Evolutionary conservation across 306 rosid species (phyloP).

Genomic region (Biancaea sappan): DNA sequence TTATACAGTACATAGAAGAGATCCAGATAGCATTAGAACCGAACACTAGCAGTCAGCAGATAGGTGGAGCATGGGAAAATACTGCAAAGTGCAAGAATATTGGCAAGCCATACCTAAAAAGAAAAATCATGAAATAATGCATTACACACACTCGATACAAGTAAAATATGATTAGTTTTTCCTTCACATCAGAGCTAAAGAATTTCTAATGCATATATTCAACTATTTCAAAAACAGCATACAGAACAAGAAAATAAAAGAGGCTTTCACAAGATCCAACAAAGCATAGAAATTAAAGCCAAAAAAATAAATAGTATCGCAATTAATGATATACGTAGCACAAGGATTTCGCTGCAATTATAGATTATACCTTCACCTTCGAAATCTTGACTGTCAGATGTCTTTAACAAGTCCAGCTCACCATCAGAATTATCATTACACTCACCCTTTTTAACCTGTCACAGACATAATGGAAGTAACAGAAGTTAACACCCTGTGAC

Average conservation of each 20-base stretch:
- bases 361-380: constrained; percentile 55
- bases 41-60: neutral
- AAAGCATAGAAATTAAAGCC: neutral
- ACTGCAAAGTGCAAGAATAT: neutral
- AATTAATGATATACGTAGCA: constrained; percentile 12
- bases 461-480: constrained; percentile 31
- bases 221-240: neutral
- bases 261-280: neutral
- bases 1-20: neutral
- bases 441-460: constrained; percentile 73
- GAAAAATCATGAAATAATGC: neutral
- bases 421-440: constrained; percentile 38
- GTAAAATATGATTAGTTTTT: too few species aligned
- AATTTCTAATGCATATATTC: neutral
- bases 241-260: neutral
- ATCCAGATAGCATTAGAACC: neutral
- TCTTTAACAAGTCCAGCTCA: constrained; percentile 45
- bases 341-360: neutral
- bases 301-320: neutral
- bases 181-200: neutral
- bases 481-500: constrained; percentile 25
- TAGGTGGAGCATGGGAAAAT: neutral
- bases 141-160: neutral
- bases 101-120: neutral
- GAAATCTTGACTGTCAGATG: constrained; percentile 42